A percentile compares a stretch with the other conserved stretches of the same genome.
Conservation (phyloP, 2,329 filamentous ascomycete genomes). For the Calonectria naviculata region DNA sequence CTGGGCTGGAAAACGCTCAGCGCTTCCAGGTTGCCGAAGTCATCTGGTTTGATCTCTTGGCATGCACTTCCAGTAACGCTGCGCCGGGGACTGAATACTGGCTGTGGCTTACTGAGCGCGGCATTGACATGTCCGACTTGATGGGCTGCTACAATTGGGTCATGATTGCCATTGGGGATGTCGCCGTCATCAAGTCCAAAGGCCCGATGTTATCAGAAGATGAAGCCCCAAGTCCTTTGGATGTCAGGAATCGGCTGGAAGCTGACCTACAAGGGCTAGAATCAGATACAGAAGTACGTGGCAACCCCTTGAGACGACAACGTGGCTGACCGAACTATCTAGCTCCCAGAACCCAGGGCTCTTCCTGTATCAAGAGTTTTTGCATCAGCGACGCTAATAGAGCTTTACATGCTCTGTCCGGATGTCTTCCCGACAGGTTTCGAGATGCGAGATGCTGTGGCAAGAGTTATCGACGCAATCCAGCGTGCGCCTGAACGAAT, state of each 20-base stretch:
- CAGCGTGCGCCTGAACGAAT: constrained; percentile 18
- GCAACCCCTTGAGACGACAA: neutral
- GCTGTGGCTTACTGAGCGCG: constrained; percentile 14
- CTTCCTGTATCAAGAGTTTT: constrained; percentile 20
- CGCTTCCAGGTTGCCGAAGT: constrained; percentile 31
- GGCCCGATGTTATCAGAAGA: neutral
- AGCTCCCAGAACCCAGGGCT: neutral
- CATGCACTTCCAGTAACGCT: constrained; percentile 20
- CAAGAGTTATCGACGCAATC: constrained; percentile 16
- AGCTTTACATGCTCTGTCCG: constrained; percentile 22
- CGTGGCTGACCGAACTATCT: neutral
- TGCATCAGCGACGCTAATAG: constrained; percentile 25
- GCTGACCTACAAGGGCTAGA: neutral
- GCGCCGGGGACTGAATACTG: constrained; percentile 17
- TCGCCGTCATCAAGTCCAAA: neutral
- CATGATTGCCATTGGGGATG: constrained; percentile 34
- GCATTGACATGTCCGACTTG: constrained; percentile 28
- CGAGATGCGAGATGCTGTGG: neutral
- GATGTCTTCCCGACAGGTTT: neutral
- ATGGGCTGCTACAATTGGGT: constrained; percentile 36
- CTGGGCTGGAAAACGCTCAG: neutral
- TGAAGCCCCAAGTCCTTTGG: neutral
- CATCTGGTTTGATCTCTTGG: constrained; percentile 34
- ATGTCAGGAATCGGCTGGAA: neutral
- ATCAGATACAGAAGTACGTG: neutral